These are phyloP conservation scores for Zygosaccharomyces kombuchaensis DNA, from an alignment of 805 yeast species.

Conservation along the genomic window DNA sequence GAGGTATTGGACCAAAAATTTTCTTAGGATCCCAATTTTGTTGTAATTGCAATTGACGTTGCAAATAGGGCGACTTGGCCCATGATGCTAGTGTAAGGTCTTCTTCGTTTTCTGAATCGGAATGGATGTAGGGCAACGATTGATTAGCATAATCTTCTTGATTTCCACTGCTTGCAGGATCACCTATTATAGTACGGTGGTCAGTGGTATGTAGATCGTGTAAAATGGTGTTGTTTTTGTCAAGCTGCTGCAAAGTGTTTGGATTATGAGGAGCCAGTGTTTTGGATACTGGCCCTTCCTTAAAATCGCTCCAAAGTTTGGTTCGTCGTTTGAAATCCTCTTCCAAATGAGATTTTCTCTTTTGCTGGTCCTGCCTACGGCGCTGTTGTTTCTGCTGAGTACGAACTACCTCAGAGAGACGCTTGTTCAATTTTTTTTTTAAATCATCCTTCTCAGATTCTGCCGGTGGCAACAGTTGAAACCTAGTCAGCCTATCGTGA, in stretches of 20 bases:
- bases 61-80: constrained; percentile 59
- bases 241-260: constrained; percentile 5
- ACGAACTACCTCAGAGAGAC: constrained; percentile 32
- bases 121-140: constrained; percentile 44
- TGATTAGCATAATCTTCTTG: constrained; percentile 18
- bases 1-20: constrained; percentile 73
- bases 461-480: constrained; percentile 26
- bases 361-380: constrained; percentile 26
- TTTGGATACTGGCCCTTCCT: constrained; percentile 1
- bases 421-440: constrained; percentile 28
- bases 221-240: constrained; percentile 10
- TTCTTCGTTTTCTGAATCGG: constrained; percentile 51
- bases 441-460: constrained; percentile 27
- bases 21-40: constrained; percentile 59
- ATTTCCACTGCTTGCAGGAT: constrained; percentile 1
- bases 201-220: constrained; percentile 31
- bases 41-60: constrained; percentile 40
- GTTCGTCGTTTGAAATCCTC: constrained; percentile 25
- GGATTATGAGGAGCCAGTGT: neutral
- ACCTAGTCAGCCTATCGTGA: constrained; percentile 29
- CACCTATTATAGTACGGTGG: constrained; percentile 21
- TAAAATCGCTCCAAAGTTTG: constrained; percentile 16
- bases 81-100: constrained; percentile 51
- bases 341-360: constrained; percentile 27
- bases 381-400: constrained; percentile 31